Conservation (phyloP, 306 rosid species). For the Vigna trinervia region DNA sequence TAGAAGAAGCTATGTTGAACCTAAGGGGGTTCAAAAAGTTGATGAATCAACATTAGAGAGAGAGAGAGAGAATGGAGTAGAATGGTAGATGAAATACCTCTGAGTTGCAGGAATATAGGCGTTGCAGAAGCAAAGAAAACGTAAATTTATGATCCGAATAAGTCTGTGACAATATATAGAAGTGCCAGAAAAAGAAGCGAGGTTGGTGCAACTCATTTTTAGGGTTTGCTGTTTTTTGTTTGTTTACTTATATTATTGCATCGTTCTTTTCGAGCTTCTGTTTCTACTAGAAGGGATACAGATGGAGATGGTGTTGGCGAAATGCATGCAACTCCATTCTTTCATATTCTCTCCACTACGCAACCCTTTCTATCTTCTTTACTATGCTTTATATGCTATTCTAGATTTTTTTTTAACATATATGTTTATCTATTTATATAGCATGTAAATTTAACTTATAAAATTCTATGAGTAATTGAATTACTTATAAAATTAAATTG, state of each 20-base stretch:
- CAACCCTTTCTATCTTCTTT: neutral
- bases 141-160: constrained; percentile 52
- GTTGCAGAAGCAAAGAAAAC: constrained; percentile 38
- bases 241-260: constrained; percentile 38
- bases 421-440: neutral
- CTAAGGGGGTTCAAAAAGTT: constrained; percentile 39
- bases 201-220: constrained; percentile 57
- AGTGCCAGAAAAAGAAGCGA: constrained; percentile 45
- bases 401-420: constrained; percentile 9
- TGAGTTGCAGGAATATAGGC: constrained; percentile 51
- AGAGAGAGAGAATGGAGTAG: neutral
- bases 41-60: constrained; percentile 26
- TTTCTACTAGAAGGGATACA: constrained; percentile 31
- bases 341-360: neutral
- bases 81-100: constrained; percentile 44
- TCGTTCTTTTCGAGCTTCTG: neutral
- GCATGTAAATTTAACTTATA: neutral
- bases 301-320: constrained; percentile 40
- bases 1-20: neutral
- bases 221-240: constrained; percentile 52
- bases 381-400: constrained; percentile 9
- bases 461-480: too few species aligned
- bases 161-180: constrained; percentile 37
- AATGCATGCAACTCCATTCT: constrained; percentile 61
- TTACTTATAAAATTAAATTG: too few species aligned